Evolutionary conservation across 306 rosid genomes (phyloP), one percentile per base, ranked within the genome.

Genomic region (Lathyrus aphaca): DNA sequence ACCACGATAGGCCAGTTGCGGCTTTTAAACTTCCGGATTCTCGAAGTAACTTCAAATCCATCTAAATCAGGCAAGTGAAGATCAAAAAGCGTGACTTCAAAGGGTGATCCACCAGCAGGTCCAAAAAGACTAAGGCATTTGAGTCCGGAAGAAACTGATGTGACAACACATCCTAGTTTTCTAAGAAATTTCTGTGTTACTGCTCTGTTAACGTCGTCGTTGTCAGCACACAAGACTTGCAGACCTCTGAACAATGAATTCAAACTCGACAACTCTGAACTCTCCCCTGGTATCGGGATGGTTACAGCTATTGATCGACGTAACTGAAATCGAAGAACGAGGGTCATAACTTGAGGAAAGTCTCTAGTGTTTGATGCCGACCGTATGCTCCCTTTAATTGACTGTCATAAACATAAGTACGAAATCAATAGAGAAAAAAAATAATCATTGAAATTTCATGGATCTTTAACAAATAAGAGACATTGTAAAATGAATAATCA

Each of bases 301-400:
- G 84, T 16, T 57, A 84, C 25, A 0, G 91, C 68, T 44, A 88
- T 69, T 29, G 98, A 86, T 0, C 66, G 76, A 7, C 72, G 75
- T 16, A 82, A 49, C 76, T 92, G 96, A 69, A 92, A 86, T 54
- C 85, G 82, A 61, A 92, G 91, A 66, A 79, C 77, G 16, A 92
- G 88, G 2, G 86, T 82, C 91, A 85, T 90, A 75, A 88, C 68
- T 72, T 84, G 96, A 23, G 91, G 77, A 63, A 32, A 66, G 57
- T 96, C 96, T 68, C 86, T 83, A 71, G 82, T 55, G 50, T 84
- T 83, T n/a, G 95, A 93, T 19, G 83, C 60, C 8, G 77, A 81
- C 85, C 86, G 74, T 68, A 92, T 88, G 75, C 79, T 92, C 46
- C 98, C 98, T 83, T 86, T 92, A 96, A 92, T 92, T 81, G 82